Percentiles rank a stretch among this genome's conserved stretches.
These are phyloP conservation scores for Hypoxylon rubiginosum DNA, from an alignment of 2,329 filamentous ascomycete species.

Conservation along the genomic window DNA sequence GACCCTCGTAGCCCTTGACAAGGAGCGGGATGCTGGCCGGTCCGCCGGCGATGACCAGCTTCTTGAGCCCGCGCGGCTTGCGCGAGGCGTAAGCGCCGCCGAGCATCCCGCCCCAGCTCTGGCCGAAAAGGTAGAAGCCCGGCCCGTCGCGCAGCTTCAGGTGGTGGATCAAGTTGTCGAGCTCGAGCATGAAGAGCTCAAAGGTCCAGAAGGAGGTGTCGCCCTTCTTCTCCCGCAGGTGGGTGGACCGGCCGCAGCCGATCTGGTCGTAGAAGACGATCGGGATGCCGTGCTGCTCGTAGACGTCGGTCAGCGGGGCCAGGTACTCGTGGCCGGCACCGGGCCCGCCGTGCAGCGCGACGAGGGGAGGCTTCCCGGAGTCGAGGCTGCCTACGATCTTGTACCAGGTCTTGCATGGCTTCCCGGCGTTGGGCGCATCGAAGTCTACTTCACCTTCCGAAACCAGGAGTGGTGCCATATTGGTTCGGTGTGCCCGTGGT, in stretches of 20 bases:
- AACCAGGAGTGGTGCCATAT: slow-evolving; percentile 25
- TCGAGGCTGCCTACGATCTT: slow-evolving; percentile 11
- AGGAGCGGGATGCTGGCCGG: slow-evolving; percentile 39
- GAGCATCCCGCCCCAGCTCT: slow-evolving; percentile 34
- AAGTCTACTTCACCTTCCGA: slow-evolving; percentile 17
- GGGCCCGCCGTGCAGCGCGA: slow-evolving; percentile 13
- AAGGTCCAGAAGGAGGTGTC: slow-evolving; percentile 36
- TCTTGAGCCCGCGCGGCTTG: slow-evolving; percentile 24
- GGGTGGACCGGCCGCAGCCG: slow-evolving; percentile 62
- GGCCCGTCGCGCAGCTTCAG: slow-evolving; percentile 11
- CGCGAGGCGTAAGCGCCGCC: slow-evolving; percentile 22
- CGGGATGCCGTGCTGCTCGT: slow-evolving; percentile 3
- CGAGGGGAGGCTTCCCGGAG: slow-evolving; percentile 4
- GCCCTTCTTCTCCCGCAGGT: slow-evolving; percentile 58
- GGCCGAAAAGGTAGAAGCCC: slow-evolving; percentile 17
- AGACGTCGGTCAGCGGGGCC: slow-evolving; percentile 1
- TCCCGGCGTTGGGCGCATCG: neutral
- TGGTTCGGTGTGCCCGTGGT: neutral
- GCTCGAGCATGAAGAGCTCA: slow-evolving; percentile 31
- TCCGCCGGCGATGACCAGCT: slow-evolving; percentile 36
- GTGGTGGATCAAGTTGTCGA: slow-evolving; percentile 33
- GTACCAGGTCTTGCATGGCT: slow-evolving; percentile 21
- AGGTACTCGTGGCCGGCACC: slow-evolving; percentile 20
- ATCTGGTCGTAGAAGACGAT: slow-evolving; percentile 64
- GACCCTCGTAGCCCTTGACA: slow-evolving; percentile 26